Percentiles rank a stretch among this genome's conserved stretches.
phyloP scores from a whole-genome alignment of 257 asterid species.

The Solanum rostratum region DNA sequence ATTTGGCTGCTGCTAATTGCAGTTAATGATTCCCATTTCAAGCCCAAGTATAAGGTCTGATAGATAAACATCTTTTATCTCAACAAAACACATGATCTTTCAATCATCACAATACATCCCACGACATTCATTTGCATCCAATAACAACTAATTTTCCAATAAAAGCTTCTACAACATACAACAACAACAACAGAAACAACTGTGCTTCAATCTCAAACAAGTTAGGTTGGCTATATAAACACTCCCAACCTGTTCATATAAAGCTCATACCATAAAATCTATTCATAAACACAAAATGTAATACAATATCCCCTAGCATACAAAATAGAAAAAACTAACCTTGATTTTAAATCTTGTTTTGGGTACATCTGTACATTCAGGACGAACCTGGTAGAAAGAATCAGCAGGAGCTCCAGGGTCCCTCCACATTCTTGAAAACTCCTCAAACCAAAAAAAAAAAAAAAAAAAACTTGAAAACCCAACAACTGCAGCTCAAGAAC shows the following conservation, averaged over 20 bases:
- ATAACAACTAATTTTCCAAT: not conserved
- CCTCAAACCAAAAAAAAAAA: not conserved
- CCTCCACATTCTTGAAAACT: slow-evolving; percentile 55
- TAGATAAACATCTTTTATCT: not conserved
- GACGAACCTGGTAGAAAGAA: slow-evolving; percentile 69
- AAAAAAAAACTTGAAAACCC: not conserved
- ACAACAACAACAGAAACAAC: not conserved
- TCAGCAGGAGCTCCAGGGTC: slow-evolving; percentile 76
- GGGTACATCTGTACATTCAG: slow-evolving; percentile 77
- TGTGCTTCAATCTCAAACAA: not conserved
- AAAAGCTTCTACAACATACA: not conserved
- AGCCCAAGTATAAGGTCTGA: not conserved
- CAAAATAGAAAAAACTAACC: slow-evolving; percentile 28
- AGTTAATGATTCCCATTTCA: not conserved
- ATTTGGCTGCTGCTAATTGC: not conserved
- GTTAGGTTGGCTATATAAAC: not conserved
- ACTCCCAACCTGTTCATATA: not conserved
- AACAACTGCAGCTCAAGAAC: slow-evolving; percentile 5
- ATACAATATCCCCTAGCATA: not conserved
- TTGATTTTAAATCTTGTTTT: slow-evolving; percentile 85
- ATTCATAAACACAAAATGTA: not conserved
- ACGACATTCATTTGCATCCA: not conserved
- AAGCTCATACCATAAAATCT: not conserved
- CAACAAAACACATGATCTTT: not conserved
- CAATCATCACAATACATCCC: not conserved